These are phyloP conservation scores for Deakozyma indianensis DNA, from an alignment of 805 yeast genomes.

Conservation along the genomic window DNA sequence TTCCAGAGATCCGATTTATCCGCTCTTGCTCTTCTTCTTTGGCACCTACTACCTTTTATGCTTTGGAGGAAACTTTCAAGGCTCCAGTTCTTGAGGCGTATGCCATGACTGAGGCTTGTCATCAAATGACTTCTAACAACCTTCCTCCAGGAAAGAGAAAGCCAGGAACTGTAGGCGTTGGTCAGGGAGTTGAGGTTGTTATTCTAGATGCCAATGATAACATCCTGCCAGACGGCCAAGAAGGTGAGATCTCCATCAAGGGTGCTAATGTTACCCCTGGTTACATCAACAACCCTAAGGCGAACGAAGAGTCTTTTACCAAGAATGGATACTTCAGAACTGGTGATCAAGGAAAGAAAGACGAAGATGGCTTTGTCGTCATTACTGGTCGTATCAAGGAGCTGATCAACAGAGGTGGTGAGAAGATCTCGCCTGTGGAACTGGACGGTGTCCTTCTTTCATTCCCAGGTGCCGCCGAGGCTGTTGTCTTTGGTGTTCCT, in stretches of 20 bases:
- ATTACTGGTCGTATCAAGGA: constrained; percentile 64
- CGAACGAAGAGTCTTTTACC: constrained; percentile 54
- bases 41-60: constrained; percentile 49
- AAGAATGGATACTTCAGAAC: constrained; percentile 52
- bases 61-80: constrained; percentile 39
- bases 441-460: constrained; percentile 46
- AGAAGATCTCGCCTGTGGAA: constrained; percentile 62
- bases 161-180: constrained; percentile 63
- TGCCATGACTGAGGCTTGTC: constrained; percentile 75
- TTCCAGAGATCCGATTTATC: constrained; percentile 48
- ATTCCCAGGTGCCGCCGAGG: constrained; percentile 51
- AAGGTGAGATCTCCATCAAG: constrained; percentile 56
- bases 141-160: constrained; percentile 50
- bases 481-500: constrained; percentile 54
- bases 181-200: constrained; percentile 52
- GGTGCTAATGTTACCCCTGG: constrained; percentile 62
- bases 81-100: constrained; percentile 67
- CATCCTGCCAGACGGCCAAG: constrained; percentile 32
- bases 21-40: constrained; percentile 61
- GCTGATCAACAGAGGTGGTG: constrained; percentile 65
- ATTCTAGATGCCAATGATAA: constrained; percentile 38
- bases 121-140: constrained; percentile 62
- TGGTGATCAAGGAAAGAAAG: constrained; percentile 61
- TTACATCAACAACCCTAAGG: constrained; percentile 56
- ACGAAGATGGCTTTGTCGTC: constrained; percentile 41